phyloP scores from a whole-genome alignment of 176 grass and related monocot genomes.

The bread wheat (Triticum aestivum) region DNA sequence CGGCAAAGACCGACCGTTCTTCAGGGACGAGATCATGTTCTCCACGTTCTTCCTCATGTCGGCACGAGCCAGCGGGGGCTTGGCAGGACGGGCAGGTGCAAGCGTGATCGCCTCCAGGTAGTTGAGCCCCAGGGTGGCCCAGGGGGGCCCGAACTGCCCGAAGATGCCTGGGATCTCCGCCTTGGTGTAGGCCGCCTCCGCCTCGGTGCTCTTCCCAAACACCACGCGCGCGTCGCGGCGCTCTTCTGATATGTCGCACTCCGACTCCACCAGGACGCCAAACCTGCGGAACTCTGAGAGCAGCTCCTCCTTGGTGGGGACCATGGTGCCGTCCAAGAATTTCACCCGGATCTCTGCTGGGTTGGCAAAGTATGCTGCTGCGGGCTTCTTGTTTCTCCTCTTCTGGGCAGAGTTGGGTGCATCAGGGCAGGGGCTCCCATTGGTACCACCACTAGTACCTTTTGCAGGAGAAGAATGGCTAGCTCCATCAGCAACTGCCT shows the following conservation, averaged over 20 bases:
- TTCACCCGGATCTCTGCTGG: conserved; percentile 55
- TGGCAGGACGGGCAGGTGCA: too few species aligned
- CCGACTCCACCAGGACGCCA: conserved; percentile 51
- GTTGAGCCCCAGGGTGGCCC: conserved; percentile 41
- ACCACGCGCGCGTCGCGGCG: conserved; percentile 43
- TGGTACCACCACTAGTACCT: neutral
- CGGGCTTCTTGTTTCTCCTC: conserved; percentile 42
- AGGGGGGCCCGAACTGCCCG: conserved; percentile 40
- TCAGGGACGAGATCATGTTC: conserved; percentile 72
- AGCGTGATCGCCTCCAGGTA: conserved; percentile 23
- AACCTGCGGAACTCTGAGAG: conserved; percentile 54
- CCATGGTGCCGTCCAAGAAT: conserved; percentile 27
- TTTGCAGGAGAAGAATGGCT: conserved; percentile 19
- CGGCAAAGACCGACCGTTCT: neutral
- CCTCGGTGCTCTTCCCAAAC: conserved; percentile 55
- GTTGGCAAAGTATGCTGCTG: conserved; percentile 33
- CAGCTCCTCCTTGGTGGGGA: conserved; percentile 70
- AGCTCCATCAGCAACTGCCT: conserved; percentile 2
- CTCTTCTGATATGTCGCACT: conserved; percentile 39
- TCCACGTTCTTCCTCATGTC: conserved; percentile 83
- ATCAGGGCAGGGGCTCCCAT: neutral
- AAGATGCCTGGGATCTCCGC: conserved; percentile 49
- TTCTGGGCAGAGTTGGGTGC: conserved; percentile 8
- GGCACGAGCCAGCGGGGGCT: conserved; percentile 37
- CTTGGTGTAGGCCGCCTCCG: conserved; percentile 44